Evolutionary conservation across 2,329 filamentous ascomycete species (phyloP), one percentile per base, ranked within the genome.

Genomic region (Cryphonectria parasitica): DNA sequence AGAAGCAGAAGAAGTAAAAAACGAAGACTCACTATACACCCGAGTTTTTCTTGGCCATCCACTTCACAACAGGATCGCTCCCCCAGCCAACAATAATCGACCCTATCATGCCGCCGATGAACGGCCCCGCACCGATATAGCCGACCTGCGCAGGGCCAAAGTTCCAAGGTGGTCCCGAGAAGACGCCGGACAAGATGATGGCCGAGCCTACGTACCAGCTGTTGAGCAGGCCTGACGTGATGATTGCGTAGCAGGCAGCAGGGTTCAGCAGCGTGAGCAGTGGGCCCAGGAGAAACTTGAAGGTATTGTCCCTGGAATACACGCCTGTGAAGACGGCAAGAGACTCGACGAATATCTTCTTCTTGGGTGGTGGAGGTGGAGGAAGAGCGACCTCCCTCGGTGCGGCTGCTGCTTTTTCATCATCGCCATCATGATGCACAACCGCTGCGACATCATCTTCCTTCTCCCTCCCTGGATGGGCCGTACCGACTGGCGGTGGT

Each of bases 171-270:
- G 81, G 79, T 5, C 73, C 75, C 64, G 77, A 77, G 75, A 82
- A 82, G 63, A 82, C 79, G 52, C 81, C 80, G 3, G 81, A 79
- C 72, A 82, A 77, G 66, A 80, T 78, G 70, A 82, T 81, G 8
- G 79, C 79, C 65, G 81, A 78, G 3, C 80, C 80, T 19, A 83
- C 81, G 62, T 78, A 80, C 69, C 81, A 78, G 31, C 77, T 77
- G 2, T 79, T 79, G 1, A 80, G 74, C 34, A 77, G 77, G 25
- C 80, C 80, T 1, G 79, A 79, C 1, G 81, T 73, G n/a, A 82
- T 70, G 34, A 82, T 77, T 52, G 80, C 77, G 77, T 79, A 83
- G 22, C 79, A 74, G 1, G 82, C 79, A 13, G 80, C 80, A 1
- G 82, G 73, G 70, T 83, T 83, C 17, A 76, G 73, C 71, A 81